Evolutionary conservation across 1,284 basidiomycete genomes (phyloP), one percentile per base, ranked within the genome.

Genomic region (Rugosomyces carneus): DNA sequence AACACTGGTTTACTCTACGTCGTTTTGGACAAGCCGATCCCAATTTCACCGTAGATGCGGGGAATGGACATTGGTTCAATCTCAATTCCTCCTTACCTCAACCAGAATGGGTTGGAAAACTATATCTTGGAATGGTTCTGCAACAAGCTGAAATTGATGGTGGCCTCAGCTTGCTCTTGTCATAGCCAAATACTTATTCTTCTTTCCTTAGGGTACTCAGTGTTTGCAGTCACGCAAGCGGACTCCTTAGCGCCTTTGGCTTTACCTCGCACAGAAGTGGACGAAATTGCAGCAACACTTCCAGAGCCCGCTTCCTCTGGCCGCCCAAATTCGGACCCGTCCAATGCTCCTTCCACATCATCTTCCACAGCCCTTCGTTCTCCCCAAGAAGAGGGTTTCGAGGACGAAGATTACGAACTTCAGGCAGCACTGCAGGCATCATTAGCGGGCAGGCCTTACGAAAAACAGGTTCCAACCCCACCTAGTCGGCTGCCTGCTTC

Each of bases 1-100:
- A 87, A 44, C 93, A 95, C 60, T 96, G 93, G 93, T 89, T 89
- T 61, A 82, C 89, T 1, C 71, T 95, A 18, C 83, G 92, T 31
- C 80, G 89, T 18, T 95, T 94, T 59, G 90, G 87, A 37, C 60
- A 65, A 53, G 67, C 72, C 42, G 53, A 68, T 1, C 51, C 72
- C 3, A 60, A 70, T 43, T 57, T 66, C 15, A 65, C 69, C 18
- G 53, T 54, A 13, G 75, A 81, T 58, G 68, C 64, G 37, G 82
- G 71, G 11, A 64, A 72, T 31, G 78, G 80, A 1, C 82, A 84
- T 58, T 96, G 92, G 90, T 96, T 91, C 70, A 93, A 95, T 64
- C 73, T 97, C 19, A 91, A 96, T 62, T 93, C 90, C 7, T 86
- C 79, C 59, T 70, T 84, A 13, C 53, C 70, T 18, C 58, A 67